Conservation (phyloP, 2,329 filamentous ascomycete genomes). For the Arthrobotrys sphaeroides region DNA sequence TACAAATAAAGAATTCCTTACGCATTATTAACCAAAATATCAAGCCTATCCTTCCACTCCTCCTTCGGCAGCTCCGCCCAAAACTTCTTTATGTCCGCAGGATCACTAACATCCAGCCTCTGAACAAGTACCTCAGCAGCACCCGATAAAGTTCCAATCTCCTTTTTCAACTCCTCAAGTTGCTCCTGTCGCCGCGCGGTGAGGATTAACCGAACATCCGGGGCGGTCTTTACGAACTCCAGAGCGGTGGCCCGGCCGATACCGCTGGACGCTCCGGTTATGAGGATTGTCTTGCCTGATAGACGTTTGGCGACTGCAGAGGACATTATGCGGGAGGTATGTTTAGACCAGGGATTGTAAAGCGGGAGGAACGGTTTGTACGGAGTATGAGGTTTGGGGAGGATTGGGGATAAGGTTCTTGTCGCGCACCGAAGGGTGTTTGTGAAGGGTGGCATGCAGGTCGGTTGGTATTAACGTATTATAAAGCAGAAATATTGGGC, state of each 20-base stretch:
- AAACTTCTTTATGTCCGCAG: conserved; percentile 77
- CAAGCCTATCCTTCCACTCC: conserved; percentile 79
- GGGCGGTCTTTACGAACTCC: conserved; percentile 89
- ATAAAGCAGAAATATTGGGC: no score
- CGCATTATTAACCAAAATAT: conserved; percentile 97
- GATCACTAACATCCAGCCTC: conserved; percentile 85
- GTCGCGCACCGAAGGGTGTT: conserved; percentile 35
- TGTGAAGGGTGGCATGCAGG: conserved; percentile 39
- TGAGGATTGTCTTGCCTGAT: conserved; percentile 87
- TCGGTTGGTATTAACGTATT: conserved; percentile 18
- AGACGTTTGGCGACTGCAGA: conserved; percentile 83
- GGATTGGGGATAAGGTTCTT: conserved; percentile 3
- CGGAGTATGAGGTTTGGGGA: background rate
- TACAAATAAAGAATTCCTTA: conserved; percentile 63
- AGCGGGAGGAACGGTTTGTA: background rate
- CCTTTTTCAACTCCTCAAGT: conserved; percentile 76
- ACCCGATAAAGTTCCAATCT: conserved; percentile 78
- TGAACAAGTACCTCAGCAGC: conserved; percentile 84
- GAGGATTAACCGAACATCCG: conserved; percentile 82
- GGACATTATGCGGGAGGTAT: conserved; percentile 22
- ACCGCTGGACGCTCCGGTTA: conserved; percentile 92
- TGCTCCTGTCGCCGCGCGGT: conserved; percentile 86
- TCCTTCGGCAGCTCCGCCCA: conserved; percentile 74
- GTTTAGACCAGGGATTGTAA: background rate
- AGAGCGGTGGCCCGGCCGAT: conserved; percentile 86